Evolutionary conservation across 2,329 filamentous ascomycete species (phyloP).

Genomic region (Calycina herbarum): DNA sequence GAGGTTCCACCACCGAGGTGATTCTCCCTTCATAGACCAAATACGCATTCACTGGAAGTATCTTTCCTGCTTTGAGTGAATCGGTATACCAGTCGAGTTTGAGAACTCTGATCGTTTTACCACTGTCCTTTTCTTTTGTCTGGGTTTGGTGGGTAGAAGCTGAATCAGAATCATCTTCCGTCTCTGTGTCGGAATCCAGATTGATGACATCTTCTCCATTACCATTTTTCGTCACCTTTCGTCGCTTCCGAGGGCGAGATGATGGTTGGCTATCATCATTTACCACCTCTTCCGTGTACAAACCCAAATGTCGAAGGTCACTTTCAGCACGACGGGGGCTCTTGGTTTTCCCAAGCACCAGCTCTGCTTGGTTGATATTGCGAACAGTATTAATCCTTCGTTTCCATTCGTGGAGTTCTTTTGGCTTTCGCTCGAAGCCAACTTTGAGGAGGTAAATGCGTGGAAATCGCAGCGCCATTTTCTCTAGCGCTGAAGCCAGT

Average conservation of each 20-base stretch:
- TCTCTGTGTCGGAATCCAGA: constrained; percentile 25
- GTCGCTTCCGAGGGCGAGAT: constrained; percentile 42
- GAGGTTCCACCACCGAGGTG: neutral
- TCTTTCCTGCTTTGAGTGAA: constrained; percentile 45
- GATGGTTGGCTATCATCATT: constrained; percentile 17
- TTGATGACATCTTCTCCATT: constrained; percentile 26
- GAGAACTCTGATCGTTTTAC: constrained; percentile 51
- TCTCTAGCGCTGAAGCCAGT: constrained; percentile 3
- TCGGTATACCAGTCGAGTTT: constrained; percentile 59
- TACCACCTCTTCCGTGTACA: constrained; percentile 43
- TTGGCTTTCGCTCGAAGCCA: constrained; percentile 16
- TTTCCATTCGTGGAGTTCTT: constrained; percentile 62
- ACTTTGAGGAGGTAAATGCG: constrained; percentile 64
- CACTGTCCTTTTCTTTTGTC: neutral
- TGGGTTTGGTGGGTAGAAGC: neutral
- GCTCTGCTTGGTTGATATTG: constrained; percentile 67
- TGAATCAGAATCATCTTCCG: constrained; percentile 1
- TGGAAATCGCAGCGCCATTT: constrained; percentile 31
- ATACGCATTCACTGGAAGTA: constrained; percentile 53
- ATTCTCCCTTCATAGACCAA: constrained; percentile 53
- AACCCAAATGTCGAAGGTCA: constrained; percentile 69
- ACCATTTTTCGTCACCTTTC: constrained; percentile 23
- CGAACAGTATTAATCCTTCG: constrained; percentile 67
- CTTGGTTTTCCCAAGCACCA: constrained; percentile 73
- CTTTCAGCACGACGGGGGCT: constrained; percentile 71